phyloP scores from a whole-genome alignment of 441 rosid species.

The Lepidium campestre region DNA sequence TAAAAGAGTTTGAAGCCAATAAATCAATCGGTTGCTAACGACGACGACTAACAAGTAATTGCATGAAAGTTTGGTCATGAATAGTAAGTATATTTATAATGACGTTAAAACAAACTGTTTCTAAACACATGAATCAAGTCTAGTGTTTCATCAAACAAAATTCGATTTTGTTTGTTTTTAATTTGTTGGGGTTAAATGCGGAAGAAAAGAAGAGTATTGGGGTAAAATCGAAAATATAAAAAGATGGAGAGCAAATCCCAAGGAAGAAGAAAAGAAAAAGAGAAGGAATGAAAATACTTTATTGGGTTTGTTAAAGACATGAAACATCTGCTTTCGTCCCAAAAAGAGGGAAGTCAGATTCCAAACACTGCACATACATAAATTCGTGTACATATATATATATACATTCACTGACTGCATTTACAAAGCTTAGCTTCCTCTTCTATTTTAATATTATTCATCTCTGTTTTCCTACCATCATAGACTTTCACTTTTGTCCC shows the following conservation, averaged over 20 bases:
- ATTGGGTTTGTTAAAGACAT: conserved; percentile 24
- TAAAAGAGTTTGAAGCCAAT: conserved; percentile 11
- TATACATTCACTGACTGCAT: neutral
- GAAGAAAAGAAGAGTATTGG: neutral
- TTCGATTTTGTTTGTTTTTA: too few relatives aligned
- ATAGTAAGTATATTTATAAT: neutral
- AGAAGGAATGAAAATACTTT: conserved; percentile 4
- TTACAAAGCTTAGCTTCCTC: neutral
- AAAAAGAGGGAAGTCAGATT: conserved; percentile 23
- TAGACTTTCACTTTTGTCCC: conserved; percentile 28
- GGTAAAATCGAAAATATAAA: neutral
- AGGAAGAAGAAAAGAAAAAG: conserved; percentile 24
- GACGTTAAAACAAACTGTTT: neutral
- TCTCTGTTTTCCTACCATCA: conserved; percentile 14
- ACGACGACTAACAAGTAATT: neutral
- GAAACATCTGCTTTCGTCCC: conserved; percentile 27
- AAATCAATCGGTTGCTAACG: conserved; percentile 10
- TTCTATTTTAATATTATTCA: neutral
- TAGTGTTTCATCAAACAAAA: conserved; percentile 17
- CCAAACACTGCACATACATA: conserved; percentile 21
- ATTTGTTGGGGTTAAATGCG: neutral
- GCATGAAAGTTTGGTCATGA: conserved; percentile 10
- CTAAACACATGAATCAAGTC: neutral
- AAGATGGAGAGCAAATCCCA: conserved; percentile 22
- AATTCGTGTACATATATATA: conserved; percentile 2